Evolutionary conservation across 352 stramenopile species (phyloP).

Genomic region (Pelagophyceae sp.): DNA sequence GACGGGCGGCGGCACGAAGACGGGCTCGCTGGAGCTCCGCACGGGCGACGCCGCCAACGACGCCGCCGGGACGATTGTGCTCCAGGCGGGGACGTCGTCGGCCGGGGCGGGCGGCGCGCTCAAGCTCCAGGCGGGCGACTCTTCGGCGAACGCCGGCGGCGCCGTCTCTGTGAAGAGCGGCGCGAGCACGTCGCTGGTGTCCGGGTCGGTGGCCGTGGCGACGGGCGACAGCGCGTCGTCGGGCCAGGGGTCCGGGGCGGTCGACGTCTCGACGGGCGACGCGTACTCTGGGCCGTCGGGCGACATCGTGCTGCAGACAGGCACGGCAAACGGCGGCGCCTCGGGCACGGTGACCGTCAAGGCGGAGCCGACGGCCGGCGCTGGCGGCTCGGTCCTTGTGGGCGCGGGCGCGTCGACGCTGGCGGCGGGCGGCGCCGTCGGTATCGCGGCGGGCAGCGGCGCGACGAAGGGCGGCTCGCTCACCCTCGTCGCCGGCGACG

Average conservation of each 20-base stretch:
- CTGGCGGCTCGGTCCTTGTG: neutral
- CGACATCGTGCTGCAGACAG: neutral
- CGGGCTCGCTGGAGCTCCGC: slow-evolving; percentile 39
- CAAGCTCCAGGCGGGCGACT: slow-evolving; percentile 47
- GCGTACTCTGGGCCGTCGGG: slow-evolving; percentile 1
- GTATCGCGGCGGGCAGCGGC: slow-evolving; percentile 28
- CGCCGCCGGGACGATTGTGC: neutral
- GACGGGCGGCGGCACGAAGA: neutral
- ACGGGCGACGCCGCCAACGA: slow-evolving; percentile 40
- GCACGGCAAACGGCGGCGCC: slow-evolving; percentile 17
- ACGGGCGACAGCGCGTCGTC: slow-evolving; percentile 33
- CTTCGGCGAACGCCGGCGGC: slow-evolving; percentile 10
- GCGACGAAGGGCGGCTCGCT: neutral
- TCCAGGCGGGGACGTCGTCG: neutral
- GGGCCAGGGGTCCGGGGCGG: slow-evolving; percentile 34
- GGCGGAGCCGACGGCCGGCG: neutral
- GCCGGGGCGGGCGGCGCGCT: slow-evolving; percentile 43
- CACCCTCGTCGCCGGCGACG: neutral
- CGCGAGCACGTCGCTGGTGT: slow-evolving; percentile 15
- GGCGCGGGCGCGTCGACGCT: neutral
- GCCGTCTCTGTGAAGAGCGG: slow-evolving; percentile 29
- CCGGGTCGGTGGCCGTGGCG: slow-evolving; percentile 27
- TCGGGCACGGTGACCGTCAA: slow-evolving; percentile 47
- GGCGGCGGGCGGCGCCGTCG: slow-evolving; percentile 28
- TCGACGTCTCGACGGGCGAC: slow-evolving; percentile 21